These are phyloP conservation scores for Quercus dentata DNA, from an alignment of 306 rosid genomes.

Conservation along the genomic window DNA sequence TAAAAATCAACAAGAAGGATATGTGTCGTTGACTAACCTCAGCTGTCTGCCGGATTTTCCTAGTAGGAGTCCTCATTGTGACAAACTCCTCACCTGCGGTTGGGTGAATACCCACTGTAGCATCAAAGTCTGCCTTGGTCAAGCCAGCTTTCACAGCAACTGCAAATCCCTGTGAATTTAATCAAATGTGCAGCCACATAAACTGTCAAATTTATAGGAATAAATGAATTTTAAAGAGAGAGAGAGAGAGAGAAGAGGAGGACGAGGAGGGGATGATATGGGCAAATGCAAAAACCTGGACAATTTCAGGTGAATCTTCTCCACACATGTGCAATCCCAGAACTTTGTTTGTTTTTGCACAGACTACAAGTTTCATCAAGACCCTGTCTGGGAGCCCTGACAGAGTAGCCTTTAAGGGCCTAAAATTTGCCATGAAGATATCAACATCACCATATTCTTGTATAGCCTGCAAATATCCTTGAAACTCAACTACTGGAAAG, in stretches of 20 bases:
- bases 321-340: slow-evolving; percentile 94
- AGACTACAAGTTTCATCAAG: slow-evolving; percentile 86
- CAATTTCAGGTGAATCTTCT: slow-evolving; percentile 87
- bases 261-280: neutral
- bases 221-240: slow-evolving; percentile 1
- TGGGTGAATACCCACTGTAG: slow-evolving; percentile 93
- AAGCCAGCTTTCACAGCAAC: slow-evolving; percentile 92
- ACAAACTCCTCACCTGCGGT: slow-evolving; percentile 94
- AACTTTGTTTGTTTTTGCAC: slow-evolving; percentile 71
- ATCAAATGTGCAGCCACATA: slow-evolving; percentile 12
- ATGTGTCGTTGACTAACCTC: slow-evolving; percentile 47
- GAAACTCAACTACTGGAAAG: slow-evolving; percentile 8
- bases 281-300: slow-evolving; percentile 61
- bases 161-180: slow-evolving; percentile 77
- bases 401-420: slow-evolving; percentile 91
- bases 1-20: neutral
- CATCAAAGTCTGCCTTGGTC: slow-evolving; percentile 87
- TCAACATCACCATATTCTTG: slow-evolving; percentile 78
- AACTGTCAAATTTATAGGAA: slow-evolving; percentile 15
- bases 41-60: slow-evolving; percentile 61
- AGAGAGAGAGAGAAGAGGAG: too few relatives aligned
- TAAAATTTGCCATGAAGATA: slow-evolving; percentile 76
- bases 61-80: slow-evolving; percentile 85
- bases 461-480: slow-evolving; percentile 59
- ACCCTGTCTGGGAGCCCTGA: slow-evolving; percentile 89